Evolutionary conservation across 495 filamentous ascomycete species (phyloP).

Genomic region (Talaromyces borbonicus): DNA sequence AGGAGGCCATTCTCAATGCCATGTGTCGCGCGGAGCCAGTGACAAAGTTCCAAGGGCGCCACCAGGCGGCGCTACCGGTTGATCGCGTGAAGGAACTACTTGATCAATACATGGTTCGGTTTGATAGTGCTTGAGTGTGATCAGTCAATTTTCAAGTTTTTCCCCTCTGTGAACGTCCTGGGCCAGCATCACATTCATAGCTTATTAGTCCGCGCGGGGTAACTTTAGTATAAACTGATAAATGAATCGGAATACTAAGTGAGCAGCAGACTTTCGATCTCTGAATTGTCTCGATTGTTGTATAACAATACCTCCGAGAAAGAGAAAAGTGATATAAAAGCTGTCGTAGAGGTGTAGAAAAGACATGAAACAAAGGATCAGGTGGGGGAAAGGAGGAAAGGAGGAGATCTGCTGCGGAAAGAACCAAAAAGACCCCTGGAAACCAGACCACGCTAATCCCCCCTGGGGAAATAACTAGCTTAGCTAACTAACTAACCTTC

Average conservation of each 20-base stretch:
- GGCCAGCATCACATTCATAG: no score
- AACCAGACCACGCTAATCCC: not conserved
- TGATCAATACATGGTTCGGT: not conserved
- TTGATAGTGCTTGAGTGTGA: not conserved
- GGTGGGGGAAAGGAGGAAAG: slow-evolving; percentile 33
- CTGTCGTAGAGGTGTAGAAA: not conserved
- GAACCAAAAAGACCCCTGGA: slow-evolving; percentile 3
- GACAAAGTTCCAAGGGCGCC: not conserved
- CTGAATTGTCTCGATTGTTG: no score
- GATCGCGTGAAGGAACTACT: slow-evolving; percentile 3
- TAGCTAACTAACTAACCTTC: no score
- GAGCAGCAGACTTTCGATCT: no score
- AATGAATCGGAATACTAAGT: no score
- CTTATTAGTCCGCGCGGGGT: no score
- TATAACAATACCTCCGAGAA: no score
- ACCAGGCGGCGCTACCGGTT: not conserved
- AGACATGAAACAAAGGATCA: slow-evolving; percentile 19
- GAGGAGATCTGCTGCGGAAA: not conserved
- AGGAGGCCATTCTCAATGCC: slow-evolving; percentile 1
- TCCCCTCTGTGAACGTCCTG: no score
- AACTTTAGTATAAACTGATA: no score
- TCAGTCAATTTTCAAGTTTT: not conserved
- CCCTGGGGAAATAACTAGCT: not conserved
- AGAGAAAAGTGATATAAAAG: no score
- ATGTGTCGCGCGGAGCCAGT: not conserved